These are phyloP conservation scores for Thermothelomyces thermophilus DNA, from an alignment of 2,329 filamentous ascomycete species.

Conservation along the genomic window DNA sequence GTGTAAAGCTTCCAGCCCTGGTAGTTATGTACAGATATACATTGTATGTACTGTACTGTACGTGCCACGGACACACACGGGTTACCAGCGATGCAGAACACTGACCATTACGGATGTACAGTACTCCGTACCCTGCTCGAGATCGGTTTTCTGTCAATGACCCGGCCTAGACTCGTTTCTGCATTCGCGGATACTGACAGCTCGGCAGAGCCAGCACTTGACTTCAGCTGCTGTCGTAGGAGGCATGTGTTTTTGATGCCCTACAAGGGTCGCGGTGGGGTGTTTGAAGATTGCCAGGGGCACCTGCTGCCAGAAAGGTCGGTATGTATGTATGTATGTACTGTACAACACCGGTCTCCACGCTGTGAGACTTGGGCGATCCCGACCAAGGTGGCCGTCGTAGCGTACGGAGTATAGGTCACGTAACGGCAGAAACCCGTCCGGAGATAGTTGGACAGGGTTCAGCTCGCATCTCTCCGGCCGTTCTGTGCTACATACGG, in stretches of 20 bases:
- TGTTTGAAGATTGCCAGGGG: too few relatives aligned
- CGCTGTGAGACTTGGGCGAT: slow-evolving; percentile 14
- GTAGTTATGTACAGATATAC: too few relatives aligned
- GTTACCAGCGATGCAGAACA: too few relatives aligned
- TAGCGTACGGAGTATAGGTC: slow-evolving; percentile 5
- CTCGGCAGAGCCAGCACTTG: not conserved
- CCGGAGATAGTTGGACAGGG: slow-evolving; percentile 12
- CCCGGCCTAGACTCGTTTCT: slow-evolving; percentile 3
- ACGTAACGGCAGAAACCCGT: slow-evolving; percentile 2
- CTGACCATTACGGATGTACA: too few relatives aligned
- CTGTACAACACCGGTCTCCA: not conserved
- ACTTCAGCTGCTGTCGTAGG: slow-evolving; percentile 12
- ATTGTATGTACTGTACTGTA: too few relatives aligned
- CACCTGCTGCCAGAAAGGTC: too few relatives aligned
- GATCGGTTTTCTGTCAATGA: not conserved
- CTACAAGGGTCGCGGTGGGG: not conserved
- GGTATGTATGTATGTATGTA: too few relatives aligned
- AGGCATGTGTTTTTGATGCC: slow-evolving; percentile 1
- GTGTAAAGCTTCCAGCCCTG: too few relatives aligned
- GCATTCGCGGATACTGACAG: slow-evolving; percentile 8
- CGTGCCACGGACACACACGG: too few relatives aligned
- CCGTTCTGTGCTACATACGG: not conserved
- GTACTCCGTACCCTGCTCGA: too few relatives aligned
- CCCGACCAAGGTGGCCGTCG: slow-evolving; percentile 10
- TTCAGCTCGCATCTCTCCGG: slow-evolving; percentile 13